These are phyloP conservation scores for Xylaria sp. DNA, from an alignment of 495 filamentous ascomycete species.

Conservation along the genomic window DNA sequence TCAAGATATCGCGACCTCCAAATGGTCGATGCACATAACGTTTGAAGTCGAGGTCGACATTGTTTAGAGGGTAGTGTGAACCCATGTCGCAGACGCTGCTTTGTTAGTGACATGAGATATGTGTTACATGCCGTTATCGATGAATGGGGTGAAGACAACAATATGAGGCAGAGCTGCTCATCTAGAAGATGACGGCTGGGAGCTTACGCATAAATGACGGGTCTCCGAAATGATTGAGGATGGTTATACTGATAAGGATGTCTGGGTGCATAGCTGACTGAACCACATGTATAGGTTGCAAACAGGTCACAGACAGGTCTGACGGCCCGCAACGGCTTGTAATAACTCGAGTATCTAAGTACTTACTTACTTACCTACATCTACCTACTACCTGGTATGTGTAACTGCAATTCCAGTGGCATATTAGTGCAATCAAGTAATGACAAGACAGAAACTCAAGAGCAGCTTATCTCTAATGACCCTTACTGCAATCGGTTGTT, in stretches of 20 bases:
- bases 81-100: conserved; percentile 29
- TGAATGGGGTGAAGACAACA: background rate
- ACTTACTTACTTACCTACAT: too few relatives aligned
- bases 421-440: background rate
- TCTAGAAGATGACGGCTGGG: background rate
- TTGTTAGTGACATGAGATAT: background rate
- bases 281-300: background rate
- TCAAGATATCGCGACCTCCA: conserved; percentile 43
- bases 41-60: conserved; percentile 41
- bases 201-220: too few relatives aligned
- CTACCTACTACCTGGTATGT: too few relatives aligned
- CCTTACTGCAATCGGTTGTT: background rate
- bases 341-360: background rate
- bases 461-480: background rate
- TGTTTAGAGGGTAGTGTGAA: conserved; percentile 47
- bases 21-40: conserved; percentile 44
- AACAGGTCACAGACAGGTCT: background rate
- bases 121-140: background rate
- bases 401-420: background rate
- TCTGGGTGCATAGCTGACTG: too few relatives aligned
- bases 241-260: background rate
- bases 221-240: background rate
- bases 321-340: conserved; percentile 3
- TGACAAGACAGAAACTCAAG: background rate
- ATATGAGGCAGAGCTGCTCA: background rate